A percentile compares a stretch with the other conserved stretches of the same genome.
Conservation (phyloP, 129 eudicot genomes). For the Centaurea solstitialis region DNA sequence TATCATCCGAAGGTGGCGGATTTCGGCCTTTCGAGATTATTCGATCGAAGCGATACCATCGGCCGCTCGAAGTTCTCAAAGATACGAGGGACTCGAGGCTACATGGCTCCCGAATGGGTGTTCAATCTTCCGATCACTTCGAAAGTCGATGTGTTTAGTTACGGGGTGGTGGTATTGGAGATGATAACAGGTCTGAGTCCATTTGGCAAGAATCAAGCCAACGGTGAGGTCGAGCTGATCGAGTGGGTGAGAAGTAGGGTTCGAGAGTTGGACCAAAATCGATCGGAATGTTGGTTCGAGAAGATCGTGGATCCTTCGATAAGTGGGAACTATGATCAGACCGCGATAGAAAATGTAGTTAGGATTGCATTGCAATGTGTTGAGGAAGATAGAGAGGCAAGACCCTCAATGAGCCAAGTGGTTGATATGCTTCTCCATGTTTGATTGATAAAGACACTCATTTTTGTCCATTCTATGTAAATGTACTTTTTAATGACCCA, state of each 20-base stretch:
- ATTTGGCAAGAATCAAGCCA: not conserved
- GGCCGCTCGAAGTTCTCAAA: slow-evolving; percentile 8
- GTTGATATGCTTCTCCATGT: slow-evolving; percentile 24
- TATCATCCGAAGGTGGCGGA: slow-evolving; percentile 32
- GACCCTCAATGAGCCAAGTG: slow-evolving; percentile 43
- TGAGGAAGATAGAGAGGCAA: slow-evolving; percentile 26
- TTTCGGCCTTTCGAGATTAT: slow-evolving; percentile 27
- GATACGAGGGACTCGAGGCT: slow-evolving; percentile 39
- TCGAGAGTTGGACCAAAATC: no score
- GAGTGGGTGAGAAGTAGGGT: slow-evolving; percentile 20
- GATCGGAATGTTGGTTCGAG: not conserved
- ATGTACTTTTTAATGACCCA: no score
- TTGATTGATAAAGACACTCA: not conserved
- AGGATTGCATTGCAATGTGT: slow-evolving; percentile 24
- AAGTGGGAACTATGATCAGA: not conserved
- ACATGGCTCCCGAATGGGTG: no score
- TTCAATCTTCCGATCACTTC: no score
- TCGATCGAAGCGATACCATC: not conserved
- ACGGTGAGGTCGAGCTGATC: not conserved
- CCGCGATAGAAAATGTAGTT: slow-evolving; percentile 5
- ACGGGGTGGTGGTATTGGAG: no score
- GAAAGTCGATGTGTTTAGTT: no score
- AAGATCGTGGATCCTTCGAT: slow-evolving; percentile 6
- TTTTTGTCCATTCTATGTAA: no score
- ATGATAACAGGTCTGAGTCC: slow-evolving; percentile 27